Conservation (phyloP, 1,284 basidiomycete species). For the Ustilago curta region DNA sequence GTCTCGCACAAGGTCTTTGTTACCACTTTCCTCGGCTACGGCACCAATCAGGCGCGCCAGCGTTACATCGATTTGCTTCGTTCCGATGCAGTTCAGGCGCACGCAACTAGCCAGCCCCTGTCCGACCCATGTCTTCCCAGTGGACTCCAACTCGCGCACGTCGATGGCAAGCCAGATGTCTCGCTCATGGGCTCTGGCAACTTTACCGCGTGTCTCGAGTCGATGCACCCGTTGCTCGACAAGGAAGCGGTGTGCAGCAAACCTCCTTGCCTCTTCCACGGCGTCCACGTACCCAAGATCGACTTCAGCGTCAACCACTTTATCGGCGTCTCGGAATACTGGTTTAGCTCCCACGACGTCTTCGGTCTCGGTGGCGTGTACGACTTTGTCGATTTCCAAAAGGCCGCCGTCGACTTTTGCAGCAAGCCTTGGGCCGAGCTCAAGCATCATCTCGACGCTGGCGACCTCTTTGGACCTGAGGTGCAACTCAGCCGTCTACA, state of each 20-base stretch:
- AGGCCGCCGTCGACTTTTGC: conserved; percentile 89
- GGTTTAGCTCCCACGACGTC: conserved; percentile 97
- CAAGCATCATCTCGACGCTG: conserved; percentile 74
- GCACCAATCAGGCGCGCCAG: conserved; percentile 93
- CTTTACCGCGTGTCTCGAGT: conserved; percentile 83
- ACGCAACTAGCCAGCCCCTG: conserved; percentile 10
- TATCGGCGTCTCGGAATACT: conserved; percentile 98
- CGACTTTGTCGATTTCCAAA: conserved; percentile 95
- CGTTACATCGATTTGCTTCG: conserved; percentile 82
- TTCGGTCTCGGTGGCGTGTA: conserved; percentile 94
- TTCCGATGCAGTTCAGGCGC: conserved; percentile 57
- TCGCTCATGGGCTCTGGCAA: conserved; percentile 81
- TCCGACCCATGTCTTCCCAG: conserved; percentile 90
- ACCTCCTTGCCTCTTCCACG: conserved; percentile 93
- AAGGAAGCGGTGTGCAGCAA: conserved; percentile 85
- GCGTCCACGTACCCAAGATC: conserved; percentile 82
- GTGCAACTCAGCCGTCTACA: conserved; percentile 86
- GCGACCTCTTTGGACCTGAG: conserved; percentile 72
- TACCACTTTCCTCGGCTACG: conserved; percentile 98
- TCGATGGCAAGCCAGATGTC: conserved; percentile 67
- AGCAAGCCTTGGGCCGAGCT: conserved; percentile 82
- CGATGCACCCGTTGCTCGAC: conserved; percentile 84
- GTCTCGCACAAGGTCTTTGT: conserved; percentile 94
- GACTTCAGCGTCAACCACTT: conserved; percentile 92
- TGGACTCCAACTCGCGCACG: conserved; percentile 74